These are phyloP conservation scores for Tylopilus intermedius DNA, from an alignment of 768 basidiomycete genomes.

Conservation along the genomic window DNA sequence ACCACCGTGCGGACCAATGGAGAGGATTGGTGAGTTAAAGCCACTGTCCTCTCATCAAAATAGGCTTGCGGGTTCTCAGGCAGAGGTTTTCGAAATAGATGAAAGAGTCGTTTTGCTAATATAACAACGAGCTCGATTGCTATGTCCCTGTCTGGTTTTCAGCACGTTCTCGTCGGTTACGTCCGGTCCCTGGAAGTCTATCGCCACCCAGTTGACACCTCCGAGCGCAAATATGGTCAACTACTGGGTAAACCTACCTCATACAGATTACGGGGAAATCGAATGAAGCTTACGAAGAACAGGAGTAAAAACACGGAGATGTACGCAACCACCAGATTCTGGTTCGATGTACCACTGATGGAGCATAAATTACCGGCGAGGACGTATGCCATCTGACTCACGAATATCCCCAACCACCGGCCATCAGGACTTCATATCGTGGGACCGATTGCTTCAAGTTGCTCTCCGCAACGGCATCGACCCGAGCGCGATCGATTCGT, in stretches of 20 bases:
- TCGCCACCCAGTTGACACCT: slow-evolving; percentile 48
- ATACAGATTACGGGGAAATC: not conserved
- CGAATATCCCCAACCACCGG: too few relatives aligned
- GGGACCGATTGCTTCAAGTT: too few relatives aligned
- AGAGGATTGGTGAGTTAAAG: not conserved
- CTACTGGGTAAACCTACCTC: slow-evolving; percentile 32
- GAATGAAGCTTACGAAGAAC: slow-evolving; percentile 42
- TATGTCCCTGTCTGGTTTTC: slow-evolving; percentile 31
- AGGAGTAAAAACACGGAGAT: slow-evolving; percentile 58
- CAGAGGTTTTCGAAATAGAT: not conserved
- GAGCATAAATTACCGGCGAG: too few relatives aligned
- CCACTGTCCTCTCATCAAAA: slow-evolving; percentile 6
- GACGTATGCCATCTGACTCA: too few relatives aligned
- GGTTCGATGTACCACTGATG: slow-evolving; percentile 48
- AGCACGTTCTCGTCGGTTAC: slow-evolving; percentile 53
- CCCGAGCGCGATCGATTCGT: too few relatives aligned
- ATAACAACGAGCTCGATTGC: slow-evolving; percentile 11
- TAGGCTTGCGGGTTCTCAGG: too few relatives aligned
- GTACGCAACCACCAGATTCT: slow-evolving; percentile 62
- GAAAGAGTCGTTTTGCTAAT: not conserved
- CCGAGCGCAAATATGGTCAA: slow-evolving; percentile 64
- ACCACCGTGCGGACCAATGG: not conserved
- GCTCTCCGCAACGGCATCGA: too few relatives aligned
- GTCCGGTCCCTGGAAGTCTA: slow-evolving; percentile 65
- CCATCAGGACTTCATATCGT: too few relatives aligned